These are phyloP conservation scores for Malassezia slooffiae DNA, from an alignment of 1,284 basidiomycete species.

Conservation along the genomic window DNA sequence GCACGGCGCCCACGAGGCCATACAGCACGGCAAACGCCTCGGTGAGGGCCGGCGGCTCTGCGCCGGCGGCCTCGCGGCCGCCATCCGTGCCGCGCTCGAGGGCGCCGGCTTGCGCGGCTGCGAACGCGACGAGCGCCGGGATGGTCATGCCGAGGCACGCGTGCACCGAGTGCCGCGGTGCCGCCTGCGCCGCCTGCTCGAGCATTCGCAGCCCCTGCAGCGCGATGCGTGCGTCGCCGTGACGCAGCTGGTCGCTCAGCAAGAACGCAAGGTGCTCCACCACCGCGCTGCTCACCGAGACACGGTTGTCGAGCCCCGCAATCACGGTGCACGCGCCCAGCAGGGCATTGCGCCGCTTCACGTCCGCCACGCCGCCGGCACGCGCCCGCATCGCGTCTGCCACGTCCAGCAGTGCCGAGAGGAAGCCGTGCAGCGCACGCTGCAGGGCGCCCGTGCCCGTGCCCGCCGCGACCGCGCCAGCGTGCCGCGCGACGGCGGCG, in stretches of 20 bases:
- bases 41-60: slow-evolving; percentile 64
- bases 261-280: slow-evolving; percentile 10
- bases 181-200: slow-evolving; percentile 52
- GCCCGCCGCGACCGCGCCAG: slow-evolving; percentile 29
- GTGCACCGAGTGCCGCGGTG: slow-evolving; percentile 53
- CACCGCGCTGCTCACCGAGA: slow-evolving; percentile 3
- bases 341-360: neutral
- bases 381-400: slow-evolving; percentile 66
- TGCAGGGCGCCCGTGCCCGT: slow-evolving; percentile 44
- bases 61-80: slow-evolving; percentile 49
- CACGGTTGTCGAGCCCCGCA: slow-evolving; percentile 3
- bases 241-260: slow-evolving; percentile 5
- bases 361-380: slow-evolving; percentile 55
- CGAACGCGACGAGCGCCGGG: slow-evolving; percentile 65
- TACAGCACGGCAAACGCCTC: slow-evolving; percentile 66
- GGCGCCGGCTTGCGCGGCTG: slow-evolving; percentile 1
- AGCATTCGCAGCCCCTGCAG: slow-evolving; percentile 72
- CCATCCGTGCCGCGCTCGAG: too few species aligned
- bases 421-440: slow-evolving; percentile 65
- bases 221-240: slow-evolving; percentile 60
- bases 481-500: slow-evolving; percentile 27
- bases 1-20: slow-evolving; percentile 49
- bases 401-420: slow-evolving; percentile 72
- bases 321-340: neutral
- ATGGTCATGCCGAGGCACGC: slow-evolving; percentile 64